phyloP scores from a whole-genome alignment of 345 rosid species.

The Murraya paniculata region DNA sequence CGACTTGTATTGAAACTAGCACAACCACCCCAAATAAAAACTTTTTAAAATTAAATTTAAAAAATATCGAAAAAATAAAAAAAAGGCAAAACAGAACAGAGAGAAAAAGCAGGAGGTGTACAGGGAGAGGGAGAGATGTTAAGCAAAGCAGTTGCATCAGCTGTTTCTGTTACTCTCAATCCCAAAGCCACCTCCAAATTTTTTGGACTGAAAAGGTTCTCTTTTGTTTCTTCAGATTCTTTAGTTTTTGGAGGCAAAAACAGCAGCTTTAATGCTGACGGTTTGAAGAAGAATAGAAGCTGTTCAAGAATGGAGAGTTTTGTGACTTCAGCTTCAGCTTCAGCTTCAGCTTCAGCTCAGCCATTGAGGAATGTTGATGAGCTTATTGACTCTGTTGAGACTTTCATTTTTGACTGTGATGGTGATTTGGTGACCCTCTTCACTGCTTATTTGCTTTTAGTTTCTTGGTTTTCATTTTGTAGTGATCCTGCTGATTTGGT shows the following conservation, averaged over 20 bases:
- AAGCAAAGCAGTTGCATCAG: constrained; percentile 35
- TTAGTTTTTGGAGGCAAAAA: constrained; percentile 9
- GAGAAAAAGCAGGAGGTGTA: neutral
- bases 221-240: constrained; percentile 22
- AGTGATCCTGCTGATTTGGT: neutral
- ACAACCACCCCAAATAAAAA: neutral
- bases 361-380: constrained; percentile 76
- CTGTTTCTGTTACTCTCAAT: constrained; percentile 25
- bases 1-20: constrained; percentile 25
- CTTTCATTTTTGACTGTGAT: constrained; percentile 93
- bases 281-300: constrained; percentile 15
- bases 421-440: constrained; percentile 64
- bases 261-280: neutral
- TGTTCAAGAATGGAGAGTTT: constrained; percentile 34
- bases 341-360: constrained; percentile 42
- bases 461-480: neutral
- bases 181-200: constrained; percentile 13
- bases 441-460: neutral
- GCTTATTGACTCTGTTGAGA: constrained; percentile 86
- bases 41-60: neutral
- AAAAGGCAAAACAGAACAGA: neutral
- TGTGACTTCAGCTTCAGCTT: constrained; percentile 44
- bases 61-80: neutral
- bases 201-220: constrained; percentile 16
- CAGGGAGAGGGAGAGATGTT: constrained; percentile 31